A percentile compares a stretch with the other conserved stretches of the same genome.
These are phyloP conservation scores for Mallotus repandus DNA, from an alignment of 441 rosid species.

Conservation along the genomic window DNA sequence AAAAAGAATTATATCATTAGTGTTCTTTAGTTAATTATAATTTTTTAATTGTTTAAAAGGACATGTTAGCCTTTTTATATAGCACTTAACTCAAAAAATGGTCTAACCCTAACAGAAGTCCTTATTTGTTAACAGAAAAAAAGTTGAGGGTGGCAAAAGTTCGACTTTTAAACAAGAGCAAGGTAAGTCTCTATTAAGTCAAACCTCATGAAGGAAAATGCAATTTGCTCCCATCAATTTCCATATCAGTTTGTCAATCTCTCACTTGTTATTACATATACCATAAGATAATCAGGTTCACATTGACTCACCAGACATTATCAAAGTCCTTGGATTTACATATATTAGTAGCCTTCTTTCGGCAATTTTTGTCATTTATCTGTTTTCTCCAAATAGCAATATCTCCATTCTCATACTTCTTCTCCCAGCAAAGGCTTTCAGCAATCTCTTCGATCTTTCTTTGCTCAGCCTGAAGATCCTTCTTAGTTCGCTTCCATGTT, in stretches of 20 bases:
- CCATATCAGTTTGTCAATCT: background rate
- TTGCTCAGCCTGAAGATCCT: conserved; percentile 76
- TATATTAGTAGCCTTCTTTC: conserved; percentile 46
- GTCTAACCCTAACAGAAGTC: no score
- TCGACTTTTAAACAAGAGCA: no score
- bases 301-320: conserved; percentile 72
- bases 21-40: no score
- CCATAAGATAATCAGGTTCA: conserved; percentile 5
- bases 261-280: background rate
- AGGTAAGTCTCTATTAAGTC: no score
- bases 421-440: conserved; percentile 89
- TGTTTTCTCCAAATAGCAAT: conserved; percentile 71
- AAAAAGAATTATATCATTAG: no score
- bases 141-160: no score
- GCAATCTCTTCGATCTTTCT: conserved; percentile 71
- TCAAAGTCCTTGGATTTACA: conserved; percentile 63
- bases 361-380: conserved; percentile 54
- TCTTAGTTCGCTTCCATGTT: conserved; percentile 74
- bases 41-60: no score
- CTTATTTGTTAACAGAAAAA: no score
- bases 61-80: no score
- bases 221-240: background rate
- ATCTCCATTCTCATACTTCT: conserved; percentile 87
- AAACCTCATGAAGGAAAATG: no score
- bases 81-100: no score